Conservation (phyloP, 495 filamentous ascomycete species). For the Friedmanniomyces simplex region DNA sequence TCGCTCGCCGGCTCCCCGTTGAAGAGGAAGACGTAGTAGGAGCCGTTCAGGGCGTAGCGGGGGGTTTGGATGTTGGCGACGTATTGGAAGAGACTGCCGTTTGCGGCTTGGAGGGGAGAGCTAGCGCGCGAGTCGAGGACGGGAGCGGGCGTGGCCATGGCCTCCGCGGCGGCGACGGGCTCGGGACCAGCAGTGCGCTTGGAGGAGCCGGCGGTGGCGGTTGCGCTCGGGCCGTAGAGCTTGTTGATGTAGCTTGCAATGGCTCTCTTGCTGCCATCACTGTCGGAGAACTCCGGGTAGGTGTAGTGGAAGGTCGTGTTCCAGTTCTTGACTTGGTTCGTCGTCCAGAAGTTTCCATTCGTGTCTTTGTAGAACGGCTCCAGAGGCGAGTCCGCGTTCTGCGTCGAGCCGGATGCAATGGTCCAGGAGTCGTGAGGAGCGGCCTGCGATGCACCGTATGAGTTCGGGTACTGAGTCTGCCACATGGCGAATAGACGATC, state of each 20-base stretch:
- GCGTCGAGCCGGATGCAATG: constrained; percentile 14
- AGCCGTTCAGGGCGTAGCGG: constrained; percentile 24
- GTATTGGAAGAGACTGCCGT: constrained; percentile 24
- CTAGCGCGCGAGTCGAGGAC: background rate
- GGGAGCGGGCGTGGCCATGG: background rate
- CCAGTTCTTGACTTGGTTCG: constrained; percentile 18
- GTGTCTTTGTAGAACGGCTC: constrained; percentile 23
- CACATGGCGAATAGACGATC: constrained; percentile 26
- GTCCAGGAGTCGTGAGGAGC: constrained; percentile 17
- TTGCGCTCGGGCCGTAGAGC: constrained; percentile 22
- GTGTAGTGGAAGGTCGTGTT: constrained; percentile 23
- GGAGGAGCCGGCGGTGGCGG: constrained; percentile 19
- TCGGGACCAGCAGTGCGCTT: constrained; percentile 18
- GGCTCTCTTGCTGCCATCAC: constrained; percentile 15
- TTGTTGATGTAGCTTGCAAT: constrained; percentile 22
- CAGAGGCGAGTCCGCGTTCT: constrained; percentile 18
- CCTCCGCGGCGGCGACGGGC: background rate
- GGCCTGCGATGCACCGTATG: constrained; percentile 19
- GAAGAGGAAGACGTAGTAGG: constrained; percentile 25
- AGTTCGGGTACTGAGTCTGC: constrained; percentile 19
- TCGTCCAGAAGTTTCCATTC: constrained; percentile 22
- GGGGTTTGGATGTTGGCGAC: constrained; percentile 25
- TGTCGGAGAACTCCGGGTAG: constrained; percentile 24
- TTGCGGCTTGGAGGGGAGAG: constrained; percentile 8
- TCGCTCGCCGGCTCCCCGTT: constrained; percentile 15